A percentile compares a stretch with the other conserved stretches of the same genome.
These are phyloP conservation scores for Didymella arachidicola DNA, from an alignment of 2,329 filamentous ascomycete species.

Conservation along the genomic window DNA sequence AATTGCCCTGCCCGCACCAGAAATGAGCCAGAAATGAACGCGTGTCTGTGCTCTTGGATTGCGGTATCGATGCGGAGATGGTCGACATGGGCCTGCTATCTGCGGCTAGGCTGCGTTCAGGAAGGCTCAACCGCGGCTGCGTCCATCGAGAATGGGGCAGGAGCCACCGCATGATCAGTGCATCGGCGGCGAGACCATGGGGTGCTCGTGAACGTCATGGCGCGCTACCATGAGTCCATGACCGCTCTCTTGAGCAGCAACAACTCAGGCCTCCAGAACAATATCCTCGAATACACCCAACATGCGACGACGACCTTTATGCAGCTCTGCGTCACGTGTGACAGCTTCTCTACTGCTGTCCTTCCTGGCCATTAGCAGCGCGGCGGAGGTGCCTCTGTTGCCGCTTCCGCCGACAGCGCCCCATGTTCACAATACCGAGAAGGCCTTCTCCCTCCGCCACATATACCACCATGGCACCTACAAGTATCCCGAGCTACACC, in stretches of 20 bases:
- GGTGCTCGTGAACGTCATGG: slow-evolving; percentile 22
- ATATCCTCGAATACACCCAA: slow-evolving; percentile 7
- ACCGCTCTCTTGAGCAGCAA: slow-evolving; percentile 8
- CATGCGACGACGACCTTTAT: slow-evolving; percentile 42
- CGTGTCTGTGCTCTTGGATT: slow-evolving; percentile 17
- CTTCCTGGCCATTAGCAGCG: slow-evolving; percentile 67
- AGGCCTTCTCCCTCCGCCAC: slow-evolving; percentile 70
- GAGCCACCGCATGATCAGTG: slow-evolving; percentile 8
- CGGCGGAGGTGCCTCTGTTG: slow-evolving; percentile 45
- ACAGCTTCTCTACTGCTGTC: slow-evolving; percentile 70
- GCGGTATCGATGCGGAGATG: slow-evolving; percentile 19
- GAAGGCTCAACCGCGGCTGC: slow-evolving; percentile 12
- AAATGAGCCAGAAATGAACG: slow-evolving; percentile 5
- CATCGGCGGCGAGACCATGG: slow-evolving; percentile 9
- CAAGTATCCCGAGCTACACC: slow-evolving; percentile 77
- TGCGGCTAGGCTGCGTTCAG: slow-evolving; percentile 17
- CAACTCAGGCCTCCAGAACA: background rate
- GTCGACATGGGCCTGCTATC: slow-evolving; percentile 17
- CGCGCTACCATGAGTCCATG: slow-evolving; percentile 3
- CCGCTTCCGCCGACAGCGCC: slow-evolving; percentile 34
- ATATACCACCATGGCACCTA: slow-evolving; percentile 92
- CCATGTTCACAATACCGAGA: slow-evolving; percentile 30
- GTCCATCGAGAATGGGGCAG: background rate
- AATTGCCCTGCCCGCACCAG: slow-evolving; percentile 5
- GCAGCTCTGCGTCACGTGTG: slow-evolving; percentile 67